Conservation (phyloP, 2,329 filamentous ascomycete genomes). For the Plenodomus lindquistii region DNA sequence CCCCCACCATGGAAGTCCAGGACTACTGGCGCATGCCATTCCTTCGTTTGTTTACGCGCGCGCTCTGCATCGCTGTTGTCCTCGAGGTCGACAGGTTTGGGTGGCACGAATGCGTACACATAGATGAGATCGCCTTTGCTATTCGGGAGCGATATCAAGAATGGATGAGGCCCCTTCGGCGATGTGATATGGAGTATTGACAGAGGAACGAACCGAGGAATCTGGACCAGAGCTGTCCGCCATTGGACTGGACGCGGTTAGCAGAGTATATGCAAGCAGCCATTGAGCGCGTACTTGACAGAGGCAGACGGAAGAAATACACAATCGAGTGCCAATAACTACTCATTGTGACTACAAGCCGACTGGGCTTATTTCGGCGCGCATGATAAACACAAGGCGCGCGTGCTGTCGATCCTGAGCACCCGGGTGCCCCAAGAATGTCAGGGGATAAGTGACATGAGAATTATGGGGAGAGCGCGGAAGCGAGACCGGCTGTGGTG, state of each 20-base stretch:
- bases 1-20: constrained; percentile 51
- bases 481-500: background rate
- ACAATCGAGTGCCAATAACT: constrained; percentile 34
- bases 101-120: constrained; percentile 49
- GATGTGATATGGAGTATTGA: constrained; percentile 45
- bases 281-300: constrained; percentile 17
- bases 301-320: constrained; percentile 44
- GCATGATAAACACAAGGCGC: constrained; percentile 4
- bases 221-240: constrained; percentile 43
- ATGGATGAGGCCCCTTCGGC: constrained; percentile 48
- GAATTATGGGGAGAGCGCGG: background rate
- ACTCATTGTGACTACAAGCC: constrained; percentile 27
- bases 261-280: background rate
- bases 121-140: constrained; percentile 44
- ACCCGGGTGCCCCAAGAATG: background rate
- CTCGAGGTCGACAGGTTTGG: constrained; percentile 34
- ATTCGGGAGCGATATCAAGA: constrained; percentile 47
- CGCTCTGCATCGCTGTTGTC: constrained; percentile 20
- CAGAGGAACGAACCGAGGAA: constrained; percentile 44
- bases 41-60: constrained; percentile 20
- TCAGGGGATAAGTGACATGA: background rate
- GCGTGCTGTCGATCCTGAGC: constrained; percentile 1
- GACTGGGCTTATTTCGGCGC: background rate
- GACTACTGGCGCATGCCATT: constrained; percentile 45
- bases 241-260: constrained; percentile 26